Evolutionary conservation across 176 grass and related monocot species (phyloP), one percentile per base, ranked within the genome.

Genomic region (Alopecurus myosuroides): DNA sequence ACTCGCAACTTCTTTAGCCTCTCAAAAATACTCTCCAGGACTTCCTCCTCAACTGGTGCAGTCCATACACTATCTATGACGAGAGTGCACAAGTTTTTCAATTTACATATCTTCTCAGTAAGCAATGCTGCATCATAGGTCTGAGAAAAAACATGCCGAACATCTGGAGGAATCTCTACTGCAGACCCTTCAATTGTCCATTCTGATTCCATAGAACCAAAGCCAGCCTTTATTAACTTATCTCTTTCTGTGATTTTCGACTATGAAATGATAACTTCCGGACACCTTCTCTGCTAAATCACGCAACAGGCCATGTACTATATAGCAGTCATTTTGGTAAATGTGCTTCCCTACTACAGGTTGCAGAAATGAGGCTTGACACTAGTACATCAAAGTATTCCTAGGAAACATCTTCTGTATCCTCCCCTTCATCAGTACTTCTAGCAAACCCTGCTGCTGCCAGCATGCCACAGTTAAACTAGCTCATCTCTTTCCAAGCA

Each of bases 71-170:
- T 26, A 15, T 18, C 23, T 18, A 79, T 46, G 2, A 90, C 14
- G 0, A 90, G 28, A 72, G 88, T 90, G 8, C 84, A 25, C 29
- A 90, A 18, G 8, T 50, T 19, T 3, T 48, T 4, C 18, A 87
- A 31, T 48, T 46, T 18, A 45, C 7, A 19, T 18, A 73, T 73
- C 0, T 73, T 30, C 41, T 73, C 11, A 48, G 7, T 19, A 0
- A 48, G 14, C 10, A 64, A 19, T 9, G 0, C 18, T 18, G 2
- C 0, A n/a, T 66, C 39, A 19, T 60, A 23, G 30, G 15, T 12
- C 0, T 11, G 0, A 75, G 34, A 26, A 33, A 31, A 75, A 14
- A 75, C n/a, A 51, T 75, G 71, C 4, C 28, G 45, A 12, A 51
- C 17, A 0, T 34, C 18, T 31, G 0, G 15, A 49, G 71, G 71